Evolutionary conservation across 352 stramenopile species (phyloP).

Genomic region (Blastocystis sp.): DNA sequence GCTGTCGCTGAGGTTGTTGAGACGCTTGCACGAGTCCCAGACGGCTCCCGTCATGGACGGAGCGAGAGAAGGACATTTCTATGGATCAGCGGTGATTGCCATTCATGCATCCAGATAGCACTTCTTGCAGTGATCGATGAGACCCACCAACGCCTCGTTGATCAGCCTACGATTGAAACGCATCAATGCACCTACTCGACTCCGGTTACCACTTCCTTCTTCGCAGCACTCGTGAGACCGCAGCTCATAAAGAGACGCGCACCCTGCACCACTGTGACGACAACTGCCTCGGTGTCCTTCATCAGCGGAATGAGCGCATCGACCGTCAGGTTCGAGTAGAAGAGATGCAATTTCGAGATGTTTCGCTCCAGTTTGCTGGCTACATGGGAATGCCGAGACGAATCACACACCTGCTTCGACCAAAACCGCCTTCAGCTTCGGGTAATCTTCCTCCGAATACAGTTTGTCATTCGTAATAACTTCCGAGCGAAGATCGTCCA

Average conservation of each 20-base stretch:
- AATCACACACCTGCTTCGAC: not conserved
- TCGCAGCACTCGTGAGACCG: not conserved
- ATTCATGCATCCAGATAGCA: not conserved
- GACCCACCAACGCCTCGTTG: not conserved
- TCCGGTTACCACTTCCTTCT: not conserved
- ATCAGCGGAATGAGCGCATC: constrained; percentile 1
- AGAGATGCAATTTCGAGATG: constrained; percentile 29
- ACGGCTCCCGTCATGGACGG: constrained; percentile 2
- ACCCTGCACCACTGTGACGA: not conserved
- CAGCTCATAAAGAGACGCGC: constrained; percentile 39
- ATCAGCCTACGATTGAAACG: not conserved
- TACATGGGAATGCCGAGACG: not conserved
- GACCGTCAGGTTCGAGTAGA: not conserved
- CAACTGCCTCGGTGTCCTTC: constrained; percentile 4
- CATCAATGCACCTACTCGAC: not conserved
- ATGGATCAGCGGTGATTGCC: not conserved
- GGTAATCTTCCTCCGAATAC: constrained; percentile 6
- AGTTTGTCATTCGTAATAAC: not conserved
- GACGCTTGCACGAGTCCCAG: constrained; percentile 19
- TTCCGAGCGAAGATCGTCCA: not conserved
- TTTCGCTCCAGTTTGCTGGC: constrained; percentile 29
- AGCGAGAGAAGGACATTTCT: not conserved
- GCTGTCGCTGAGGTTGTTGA: constrained; percentile 17
- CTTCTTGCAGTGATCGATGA: constrained; percentile 11
- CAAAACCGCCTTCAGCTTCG: constrained; percentile 3